phyloP scores from a whole-genome alignment of 2,329 filamentous ascomycete species.

The Huntiella bhutanensis region DNA sequence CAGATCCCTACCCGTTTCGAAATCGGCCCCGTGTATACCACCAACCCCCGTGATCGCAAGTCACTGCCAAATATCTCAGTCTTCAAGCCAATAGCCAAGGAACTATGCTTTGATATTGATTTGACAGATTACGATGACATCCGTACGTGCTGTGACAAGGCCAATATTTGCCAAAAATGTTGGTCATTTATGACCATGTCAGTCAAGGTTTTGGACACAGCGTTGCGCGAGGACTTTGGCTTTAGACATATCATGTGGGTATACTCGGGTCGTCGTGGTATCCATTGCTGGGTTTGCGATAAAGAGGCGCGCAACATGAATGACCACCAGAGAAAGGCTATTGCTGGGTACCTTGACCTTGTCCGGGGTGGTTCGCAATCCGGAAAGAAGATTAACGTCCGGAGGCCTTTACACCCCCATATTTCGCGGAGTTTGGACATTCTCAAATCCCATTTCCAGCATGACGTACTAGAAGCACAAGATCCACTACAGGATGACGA shows the following conservation, averaged over 20 bases:
- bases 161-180: slow-evolving; percentile 83
- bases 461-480: slow-evolving; percentile 64
- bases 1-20: slow-evolving; percentile 89
- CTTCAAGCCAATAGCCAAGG: slow-evolving; percentile 78
- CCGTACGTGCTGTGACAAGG: slow-evolving; percentile 81
- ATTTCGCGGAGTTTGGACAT: slow-evolving; percentile 72
- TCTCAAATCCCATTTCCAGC: slow-evolving; percentile 66
- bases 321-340: slow-evolving; percentile 65
- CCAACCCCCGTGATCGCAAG: slow-evolving; percentile 88
- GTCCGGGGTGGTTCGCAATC: slow-evolving; percentile 72
- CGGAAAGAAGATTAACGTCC: slow-evolving; percentile 70
- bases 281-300: slow-evolving; percentile 96
- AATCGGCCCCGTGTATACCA: slow-evolving; percentile 91
- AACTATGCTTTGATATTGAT: slow-evolving; percentile 98
- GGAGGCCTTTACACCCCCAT: slow-evolving; percentile 78
- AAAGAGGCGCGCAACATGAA: slow-evolving; percentile 67
- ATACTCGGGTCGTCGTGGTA: slow-evolving; percentile 89
- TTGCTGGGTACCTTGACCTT: slow-evolving; percentile 79
- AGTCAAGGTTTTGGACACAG: slow-evolving; percentile 77
- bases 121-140: slow-evolving; percentile 97
- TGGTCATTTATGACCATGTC: slow-evolving; percentile 98
- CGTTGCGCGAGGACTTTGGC: slow-evolving; percentile 82
- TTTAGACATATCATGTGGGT: slow-evolving; percentile 97
- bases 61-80: slow-evolving; percentile 58
- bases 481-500: slow-evolving; percentile 63